These are phyloP conservation scores for Pyrenopolyporus hunteri DNA, from an alignment of 495 filamentous ascomycete species.

Conservation along the genomic window DNA sequence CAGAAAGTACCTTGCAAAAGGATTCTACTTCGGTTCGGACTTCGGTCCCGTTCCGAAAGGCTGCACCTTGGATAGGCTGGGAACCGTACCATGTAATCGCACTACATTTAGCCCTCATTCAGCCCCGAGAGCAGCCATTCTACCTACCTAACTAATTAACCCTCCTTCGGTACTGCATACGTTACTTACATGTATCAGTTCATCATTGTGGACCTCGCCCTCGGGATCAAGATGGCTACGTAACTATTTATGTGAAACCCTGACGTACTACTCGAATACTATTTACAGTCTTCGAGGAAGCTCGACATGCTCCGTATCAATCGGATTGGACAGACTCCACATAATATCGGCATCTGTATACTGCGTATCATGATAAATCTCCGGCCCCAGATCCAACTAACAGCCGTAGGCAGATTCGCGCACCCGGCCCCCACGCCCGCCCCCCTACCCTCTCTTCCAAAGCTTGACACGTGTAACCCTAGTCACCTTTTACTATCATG, in stretches of 20 bases:
- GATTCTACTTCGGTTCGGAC: no score
- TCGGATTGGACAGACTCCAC: slow-evolving; percentile 17
- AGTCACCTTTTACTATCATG: neutral
- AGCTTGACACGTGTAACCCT: slow-evolving; percentile 9
- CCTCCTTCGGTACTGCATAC: neutral
- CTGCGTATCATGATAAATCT: slow-evolving; percentile 8
- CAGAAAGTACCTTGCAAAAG: no score
- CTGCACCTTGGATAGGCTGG: no score
- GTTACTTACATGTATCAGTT: neutral
- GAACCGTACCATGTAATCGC: no score
- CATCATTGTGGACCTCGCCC: slow-evolving; percentile 3
- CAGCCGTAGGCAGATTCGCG: slow-evolving; percentile 25
- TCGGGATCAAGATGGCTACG: neutral
- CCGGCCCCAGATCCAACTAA: slow-evolving; percentile 19
- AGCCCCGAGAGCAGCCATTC: neutral
- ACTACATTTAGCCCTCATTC: neutral
- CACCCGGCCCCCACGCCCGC: slow-evolving; percentile 29
- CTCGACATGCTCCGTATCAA: slow-evolving; percentile 9
- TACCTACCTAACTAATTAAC: neutral
- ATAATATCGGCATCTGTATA: slow-evolving; percentile 1
- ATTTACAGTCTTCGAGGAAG: slow-evolving; percentile 20
- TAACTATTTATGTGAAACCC: slow-evolving; percentile 22
- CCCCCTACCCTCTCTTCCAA: neutral
- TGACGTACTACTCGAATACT: slow-evolving; percentile 8
- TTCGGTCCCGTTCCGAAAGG: neutral